phyloP scores from a whole-genome alignment of 176 grass and related monocot species.

The Hsuehochloa calcarea region DNA sequence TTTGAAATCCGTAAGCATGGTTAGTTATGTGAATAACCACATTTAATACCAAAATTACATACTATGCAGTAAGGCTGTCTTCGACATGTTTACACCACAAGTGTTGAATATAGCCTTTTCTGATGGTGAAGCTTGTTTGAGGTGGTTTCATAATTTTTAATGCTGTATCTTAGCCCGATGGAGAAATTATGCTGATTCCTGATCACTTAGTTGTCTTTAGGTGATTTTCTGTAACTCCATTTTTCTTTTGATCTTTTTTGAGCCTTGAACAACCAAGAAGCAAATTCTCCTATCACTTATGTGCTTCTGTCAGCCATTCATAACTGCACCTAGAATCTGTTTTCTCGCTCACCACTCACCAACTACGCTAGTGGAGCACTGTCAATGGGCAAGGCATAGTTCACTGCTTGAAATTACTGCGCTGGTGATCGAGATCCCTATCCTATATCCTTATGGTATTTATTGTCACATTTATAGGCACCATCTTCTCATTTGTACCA shows the following conservation, averaged over 20 bases:
- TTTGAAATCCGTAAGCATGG: neutral
- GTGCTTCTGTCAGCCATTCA: neutral
- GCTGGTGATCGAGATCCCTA: neutral
- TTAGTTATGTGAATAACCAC: neutral
- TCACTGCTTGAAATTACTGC: neutral
- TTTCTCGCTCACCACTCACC: neutral
- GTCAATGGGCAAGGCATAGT: neutral
- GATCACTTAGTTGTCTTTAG: neutral
- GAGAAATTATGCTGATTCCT: neutral
- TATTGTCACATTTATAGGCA: slow-evolving; percentile 25
- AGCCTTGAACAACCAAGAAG: neutral
- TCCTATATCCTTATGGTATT: neutral
- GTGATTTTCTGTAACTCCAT: neutral
- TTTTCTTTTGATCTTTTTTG: neutral
- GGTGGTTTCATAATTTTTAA: neutral
- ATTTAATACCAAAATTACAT: neutral
- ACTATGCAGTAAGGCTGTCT: neutral
- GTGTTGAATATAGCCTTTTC: neutral
- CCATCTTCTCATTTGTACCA: neutral
- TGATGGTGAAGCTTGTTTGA: neutral
- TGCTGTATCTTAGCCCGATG: neutral
- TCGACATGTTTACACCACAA: neutral
- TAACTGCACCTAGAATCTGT: neutral
- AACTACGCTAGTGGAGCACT: neutral
- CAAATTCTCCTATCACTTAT: neutral